These are phyloP conservation scores for Lagerstroemia speciosa DNA, from an alignment of 345 rosid species.

Conservation along the genomic window DNA sequence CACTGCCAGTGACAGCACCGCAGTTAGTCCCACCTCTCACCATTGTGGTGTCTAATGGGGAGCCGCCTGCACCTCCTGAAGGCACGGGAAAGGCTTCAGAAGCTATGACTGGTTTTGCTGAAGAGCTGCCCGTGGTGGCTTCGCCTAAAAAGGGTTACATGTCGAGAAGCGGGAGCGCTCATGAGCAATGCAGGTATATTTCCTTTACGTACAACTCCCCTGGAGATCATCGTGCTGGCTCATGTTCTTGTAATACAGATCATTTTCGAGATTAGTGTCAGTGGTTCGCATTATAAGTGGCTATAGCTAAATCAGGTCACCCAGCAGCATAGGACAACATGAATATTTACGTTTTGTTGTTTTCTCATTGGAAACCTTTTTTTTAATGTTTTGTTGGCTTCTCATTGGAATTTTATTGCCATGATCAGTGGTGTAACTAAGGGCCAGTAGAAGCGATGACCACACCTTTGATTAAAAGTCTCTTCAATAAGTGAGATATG, in stretches of 20 bases:
- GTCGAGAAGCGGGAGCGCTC: conserved; percentile 47
- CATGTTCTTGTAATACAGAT: not conserved
- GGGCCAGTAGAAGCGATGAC: not conserved
- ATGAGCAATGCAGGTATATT: conserved; percentile 66
- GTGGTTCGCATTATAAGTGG: not conserved
- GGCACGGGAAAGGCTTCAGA: conserved; percentile 9
- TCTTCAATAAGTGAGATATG: not conserved
- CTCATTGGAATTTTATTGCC: not conserved
- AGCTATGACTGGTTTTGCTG: conserved; percentile 16
- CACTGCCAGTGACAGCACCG: not conserved
- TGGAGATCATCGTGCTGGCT: not conserved
- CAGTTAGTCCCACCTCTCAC: conserved; percentile 12
- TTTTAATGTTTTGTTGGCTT: not conserved
- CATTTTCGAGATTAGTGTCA: not conserved
- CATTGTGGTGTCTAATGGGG: conserved; percentile 42
- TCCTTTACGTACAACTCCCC: not conserved
- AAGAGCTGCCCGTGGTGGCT: conserved; percentile 16
- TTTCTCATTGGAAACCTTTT: not conserved
- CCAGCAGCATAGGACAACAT: not conserved
- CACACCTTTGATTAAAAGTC: not conserved
- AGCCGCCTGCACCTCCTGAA: conserved; percentile 16
- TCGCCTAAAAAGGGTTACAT: conserved; percentile 44
- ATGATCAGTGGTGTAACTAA: not conserved
- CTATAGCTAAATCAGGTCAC: not conserved
- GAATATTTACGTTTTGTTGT: not conserved